A percentile compares a stretch with the other conserved stretches of the same genome.
Evolutionary conservation across 495 filamentous ascomycete species (phyloP).

Genomic region (Daldinia loculata): DNA sequence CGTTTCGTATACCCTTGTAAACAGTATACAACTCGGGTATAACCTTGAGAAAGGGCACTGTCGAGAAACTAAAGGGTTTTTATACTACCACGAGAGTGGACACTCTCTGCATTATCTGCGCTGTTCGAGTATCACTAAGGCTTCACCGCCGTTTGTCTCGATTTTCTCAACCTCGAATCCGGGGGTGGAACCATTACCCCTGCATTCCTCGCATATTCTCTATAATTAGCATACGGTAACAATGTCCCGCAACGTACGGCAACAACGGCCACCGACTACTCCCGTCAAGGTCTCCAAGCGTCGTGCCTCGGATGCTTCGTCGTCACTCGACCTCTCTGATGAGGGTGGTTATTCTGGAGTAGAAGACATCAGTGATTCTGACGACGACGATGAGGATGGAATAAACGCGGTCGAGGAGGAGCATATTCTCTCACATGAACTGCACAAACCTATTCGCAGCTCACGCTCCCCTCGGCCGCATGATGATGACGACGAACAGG

Average conservation of each 20-base stretch:
- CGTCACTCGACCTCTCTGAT: conserved; percentile 63
- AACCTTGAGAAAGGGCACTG: conserved; percentile 5
- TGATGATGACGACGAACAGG: conserved; percentile 46
- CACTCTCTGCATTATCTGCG: background rate
- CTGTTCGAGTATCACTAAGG: conserved; percentile 19
- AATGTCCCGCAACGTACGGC: conserved; percentile 64
- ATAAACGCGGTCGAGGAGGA: conserved; percentile 77
- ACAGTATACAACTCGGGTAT: conserved; percentile 1
- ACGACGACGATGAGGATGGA: conserved; percentile 76
- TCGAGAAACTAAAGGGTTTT: conserved; percentile 9
- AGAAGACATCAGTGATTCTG: conserved; percentile 78
- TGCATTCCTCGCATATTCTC: conserved; percentile 32
- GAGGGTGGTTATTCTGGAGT: conserved; percentile 77
- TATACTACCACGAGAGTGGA: conserved; percentile 13
- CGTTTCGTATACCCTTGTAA: conserved; percentile 17
- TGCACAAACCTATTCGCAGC: conserved; percentile 44
- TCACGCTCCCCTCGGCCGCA: conserved; percentile 55
- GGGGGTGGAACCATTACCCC: conserved; percentile 33
- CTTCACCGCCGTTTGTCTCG: conserved; percentile 54
- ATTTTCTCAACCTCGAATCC: conserved; percentile 32
- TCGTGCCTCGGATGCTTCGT: conserved; percentile 53
- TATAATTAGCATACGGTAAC: conserved; percentile 24
- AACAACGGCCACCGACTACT: conserved; percentile 56
- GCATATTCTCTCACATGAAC: conserved; percentile 64
- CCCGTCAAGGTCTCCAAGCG: conserved; percentile 53